Percentiles rank a stretch among this genome's conserved stretches.
phyloP scores from a whole-genome alignment of 768 basidiomycete species.

The Kwoniella sp. region DNA sequence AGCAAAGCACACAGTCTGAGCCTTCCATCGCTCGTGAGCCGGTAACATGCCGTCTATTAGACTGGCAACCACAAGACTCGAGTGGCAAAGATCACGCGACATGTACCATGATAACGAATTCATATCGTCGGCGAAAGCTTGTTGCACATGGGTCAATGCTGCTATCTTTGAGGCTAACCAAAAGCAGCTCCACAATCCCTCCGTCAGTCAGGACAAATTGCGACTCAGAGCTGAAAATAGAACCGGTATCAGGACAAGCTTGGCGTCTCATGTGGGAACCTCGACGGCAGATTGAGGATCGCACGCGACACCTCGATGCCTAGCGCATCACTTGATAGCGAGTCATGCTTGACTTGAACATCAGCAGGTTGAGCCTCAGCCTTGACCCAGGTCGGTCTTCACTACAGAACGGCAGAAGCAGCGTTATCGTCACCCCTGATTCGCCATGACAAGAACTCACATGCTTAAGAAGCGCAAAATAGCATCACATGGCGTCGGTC shows the following conservation, averaged over 20 bases:
- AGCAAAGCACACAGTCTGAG: background rate
- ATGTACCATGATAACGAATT: background rate
- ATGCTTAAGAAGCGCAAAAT: too few species aligned
- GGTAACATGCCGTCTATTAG: too few species aligned
- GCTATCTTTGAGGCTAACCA: background rate
- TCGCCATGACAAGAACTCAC: too few species aligned
- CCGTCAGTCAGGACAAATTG: slow-evolving; percentile 1
- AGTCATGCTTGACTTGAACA: too few species aligned
- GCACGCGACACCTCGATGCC: too few species aligned
- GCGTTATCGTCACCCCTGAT: too few species aligned
- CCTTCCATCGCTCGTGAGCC: too few species aligned
- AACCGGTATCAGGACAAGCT: background rate
- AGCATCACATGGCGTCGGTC: background rate
- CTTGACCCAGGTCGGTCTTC: too few species aligned
- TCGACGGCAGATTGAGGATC: too few species aligned
- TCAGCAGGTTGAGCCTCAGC: too few species aligned
- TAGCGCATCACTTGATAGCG: too few species aligned
- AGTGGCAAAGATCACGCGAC: background rate
- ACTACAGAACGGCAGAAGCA: too few species aligned
- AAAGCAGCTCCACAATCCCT: background rate
- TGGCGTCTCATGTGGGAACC: background rate
- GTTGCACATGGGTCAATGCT: background rate
- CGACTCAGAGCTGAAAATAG: slow-evolving; percentile 1
- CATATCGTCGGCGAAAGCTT: background rate
- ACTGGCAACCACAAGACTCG: background rate